Evolutionary conservation across 148 eudicot genomes (phyloP), one percentile per base, ranked within the genome.

Genomic region (Rhododendron griersonianum): DNA sequence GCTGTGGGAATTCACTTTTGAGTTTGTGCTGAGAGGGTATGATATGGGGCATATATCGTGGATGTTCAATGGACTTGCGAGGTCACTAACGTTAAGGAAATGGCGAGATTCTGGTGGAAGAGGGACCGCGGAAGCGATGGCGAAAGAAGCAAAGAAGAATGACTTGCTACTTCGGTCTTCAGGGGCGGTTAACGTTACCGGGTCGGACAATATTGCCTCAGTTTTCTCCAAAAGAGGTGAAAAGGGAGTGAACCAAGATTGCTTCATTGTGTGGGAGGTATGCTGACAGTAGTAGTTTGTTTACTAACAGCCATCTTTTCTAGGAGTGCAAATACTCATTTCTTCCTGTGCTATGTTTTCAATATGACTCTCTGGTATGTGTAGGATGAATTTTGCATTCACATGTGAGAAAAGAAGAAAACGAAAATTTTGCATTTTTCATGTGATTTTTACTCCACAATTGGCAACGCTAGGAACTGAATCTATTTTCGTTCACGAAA

Each of bases 201-300:
- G 98, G 5, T 94, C 95, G n/a, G 89, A 92, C 50, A 94, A 94
- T 86, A 89, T 94, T 80, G 98, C 98, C 2, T 93, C 98, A 0
- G 95, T 94, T 85, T 95, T 88, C 90, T 90, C 91, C 1, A 97
- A 88, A 85, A 89, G 91, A 81, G 99, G 99, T 28, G 90, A 94
- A 85, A 97, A 97, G 89, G 99, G 98, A 84, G 91, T 90, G 65
- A 97, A 95, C 87, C 99, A 97, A 91, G 99, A 97, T 89, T 94
- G 98, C 86, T 93, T 93, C 93, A 93, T 95, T 76, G 96, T 97
- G 79, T 97, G 99, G 98, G 99, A 97, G 98, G 99, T 97, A 92
- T 87, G 75, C n/a, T 15, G 3, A 13, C 55, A 51, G 55, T 13
- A 51, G 55, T 13, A 51, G 57, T 14, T 33, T 1, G 57, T 53